phyloP scores from a whole-genome alignment of 2,329 filamentous ascomycete species.

The Cylindrodendrum hubeiense region DNA sequence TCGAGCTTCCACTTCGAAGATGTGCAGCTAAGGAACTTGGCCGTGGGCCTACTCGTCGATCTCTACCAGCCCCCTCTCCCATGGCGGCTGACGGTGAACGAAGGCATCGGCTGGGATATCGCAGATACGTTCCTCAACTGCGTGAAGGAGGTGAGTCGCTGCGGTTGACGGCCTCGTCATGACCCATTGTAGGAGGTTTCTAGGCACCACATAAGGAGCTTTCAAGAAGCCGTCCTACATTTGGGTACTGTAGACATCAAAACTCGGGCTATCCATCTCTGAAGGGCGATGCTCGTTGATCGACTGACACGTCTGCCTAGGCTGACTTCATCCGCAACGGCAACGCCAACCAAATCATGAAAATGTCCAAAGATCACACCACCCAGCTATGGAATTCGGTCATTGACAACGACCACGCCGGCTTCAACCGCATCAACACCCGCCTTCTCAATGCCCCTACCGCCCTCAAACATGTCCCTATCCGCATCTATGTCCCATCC shows the following conservation, averaged over 20 bases:
- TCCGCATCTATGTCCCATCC: constrained; percentile 87
- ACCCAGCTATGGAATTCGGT: constrained; percentile 86
- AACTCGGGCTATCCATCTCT: neutral
- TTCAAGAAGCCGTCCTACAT: neutral
- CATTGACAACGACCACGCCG: constrained; percentile 78
- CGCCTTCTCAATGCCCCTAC: constrained; percentile 82
- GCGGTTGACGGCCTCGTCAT: neutral
- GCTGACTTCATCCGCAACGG: constrained; percentile 91
- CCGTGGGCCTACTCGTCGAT: constrained; percentile 67
- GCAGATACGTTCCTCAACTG: constrained; percentile 73
- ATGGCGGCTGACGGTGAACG: constrained; percentile 67
- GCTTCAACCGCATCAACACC: constrained; percentile 80
- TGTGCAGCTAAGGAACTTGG: constrained; percentile 64
- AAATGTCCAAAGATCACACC: constrained; percentile 85
- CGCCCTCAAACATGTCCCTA: constrained; percentile 84
- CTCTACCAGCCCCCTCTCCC: constrained; percentile 67
- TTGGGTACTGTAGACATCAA: neutral
- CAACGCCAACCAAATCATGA: constrained; percentile 91
- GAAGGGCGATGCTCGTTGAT: neutral
- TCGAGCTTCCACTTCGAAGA: constrained; percentile 71
- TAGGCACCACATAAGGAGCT: neutral
- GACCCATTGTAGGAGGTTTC: neutral
- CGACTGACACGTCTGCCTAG: constrained; percentile 48
- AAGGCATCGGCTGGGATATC: constrained; percentile 70
- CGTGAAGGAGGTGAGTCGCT: constrained; percentile 67